Base-by-base conservation (phyloP, 345 rosid species). In the Microcos paniculata region DNA sequence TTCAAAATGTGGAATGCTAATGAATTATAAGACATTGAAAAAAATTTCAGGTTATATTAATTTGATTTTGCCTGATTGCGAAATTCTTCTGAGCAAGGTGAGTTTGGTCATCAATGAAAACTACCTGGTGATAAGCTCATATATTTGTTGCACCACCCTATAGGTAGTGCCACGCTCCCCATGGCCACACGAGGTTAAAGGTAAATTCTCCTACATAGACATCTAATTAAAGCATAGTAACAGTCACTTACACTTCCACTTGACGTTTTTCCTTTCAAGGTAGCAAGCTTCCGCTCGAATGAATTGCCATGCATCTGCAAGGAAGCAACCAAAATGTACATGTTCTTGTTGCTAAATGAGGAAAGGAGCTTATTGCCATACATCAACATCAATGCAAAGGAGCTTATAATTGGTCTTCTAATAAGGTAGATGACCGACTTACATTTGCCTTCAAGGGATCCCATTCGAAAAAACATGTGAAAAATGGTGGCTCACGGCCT, bases 301-400 rank as follows among this genome's bases (percentile, higher is more conserved):
- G 98, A 94, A 86, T 94, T 94, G 42, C 98, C 97, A 67, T 78
- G 91, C 92, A 90, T 82, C 97, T 91, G 80, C 80, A 82, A 77
- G 23, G 38, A 62, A 61, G 75, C 63, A 76, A 70, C 51, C 42
- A 35, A 48, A 74, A 71, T 33, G 51, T 51, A 69, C 6, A 12
- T 24, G 71, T 66, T 66, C 71, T 45, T 24, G 55, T 21, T 43
- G 38, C 38, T 31, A 45, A 24, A 66, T n/a, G 26, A 43, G 71
- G 35, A 66, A n/a, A n/a, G n/a, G n/a, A n/a, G n/a, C n/a, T n/a
- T n/a, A n/a, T n/a, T n/a, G n/a, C n/a, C n/a, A n/a, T n/a, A n/a
- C n/a, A n/a, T n/a, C n/a, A n/a, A n/a, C n/a, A n/a, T n/a, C n/a
- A n/a, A n/a, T n/a, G n/a, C n/a, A n/a, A n/a, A n/a, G 23, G 45